Percentiles rank a stretch among this genome's conserved stretches.
These are phyloP conservation scores for Arachnopeziza araneosa DNA, from an alignment of 2,329 filamentous ascomycete genomes.

Conservation along the genomic window DNA sequence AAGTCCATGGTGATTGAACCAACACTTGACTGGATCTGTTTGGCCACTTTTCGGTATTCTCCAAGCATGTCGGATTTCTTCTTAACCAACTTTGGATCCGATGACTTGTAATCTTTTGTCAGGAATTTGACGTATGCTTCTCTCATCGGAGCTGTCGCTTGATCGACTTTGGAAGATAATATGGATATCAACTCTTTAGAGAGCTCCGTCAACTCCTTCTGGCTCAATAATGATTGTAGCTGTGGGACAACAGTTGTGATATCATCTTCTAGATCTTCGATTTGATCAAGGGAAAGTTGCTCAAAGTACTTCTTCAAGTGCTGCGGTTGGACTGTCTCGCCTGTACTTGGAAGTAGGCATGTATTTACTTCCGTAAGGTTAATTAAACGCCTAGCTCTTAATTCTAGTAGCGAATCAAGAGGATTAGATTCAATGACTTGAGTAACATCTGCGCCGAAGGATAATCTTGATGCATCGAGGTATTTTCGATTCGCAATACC, in stretches of 20 bases:
- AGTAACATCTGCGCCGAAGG: conserved; percentile 23
- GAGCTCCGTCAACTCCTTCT: conserved; percentile 16
- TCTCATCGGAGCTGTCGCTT: conserved; percentile 10
- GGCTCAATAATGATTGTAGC: conserved; percentile 14
- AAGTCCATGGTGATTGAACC: conserved; percentile 16
- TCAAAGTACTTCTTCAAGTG: conserved; percentile 14
- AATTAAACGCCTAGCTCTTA: conserved; percentile 15
- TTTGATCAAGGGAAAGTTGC: conserved; percentile 10
- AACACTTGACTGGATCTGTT: conserved; percentile 11
- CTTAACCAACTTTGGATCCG: conserved; percentile 12
- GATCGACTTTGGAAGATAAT: conserved; percentile 9
- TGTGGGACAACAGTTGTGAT: conserved; percentile 17
- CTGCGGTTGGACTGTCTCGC: conserved; percentile 4
- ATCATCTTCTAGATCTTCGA: conserved; percentile 15
- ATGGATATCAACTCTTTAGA: conserved; percentile 7
- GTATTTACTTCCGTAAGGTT: conserved; percentile 12
- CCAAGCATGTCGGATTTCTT: conserved; percentile 17
- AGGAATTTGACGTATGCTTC: conserved; percentile 13
- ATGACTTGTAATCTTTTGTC: conserved; percentile 8
- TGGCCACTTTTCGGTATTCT: conserved; percentile 12
- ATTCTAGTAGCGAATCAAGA: conserved; percentile 12
- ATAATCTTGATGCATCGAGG: conserved; percentile 17
- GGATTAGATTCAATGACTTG: conserved; percentile 12
- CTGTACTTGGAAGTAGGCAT: conserved; percentile 14
- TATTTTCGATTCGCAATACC: conserved; percentile 17